A percentile compares a stretch with the other conserved stretches of the same genome.
phyloP scores from a whole-genome alignment of 257 asterid genomes.

The Jaltomata sinuosa region DNA sequence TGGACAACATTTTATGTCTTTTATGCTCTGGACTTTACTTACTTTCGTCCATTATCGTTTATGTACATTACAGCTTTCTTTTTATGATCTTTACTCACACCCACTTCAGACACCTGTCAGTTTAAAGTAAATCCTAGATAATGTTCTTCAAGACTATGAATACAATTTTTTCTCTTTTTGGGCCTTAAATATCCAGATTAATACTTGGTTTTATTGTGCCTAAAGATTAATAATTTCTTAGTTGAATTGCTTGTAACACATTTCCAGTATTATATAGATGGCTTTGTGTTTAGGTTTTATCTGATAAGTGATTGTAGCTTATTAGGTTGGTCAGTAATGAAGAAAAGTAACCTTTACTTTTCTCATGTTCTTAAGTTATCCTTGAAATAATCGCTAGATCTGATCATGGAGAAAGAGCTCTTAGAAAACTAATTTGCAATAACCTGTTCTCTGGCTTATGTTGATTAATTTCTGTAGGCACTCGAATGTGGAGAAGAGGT shows the following conservation, averaged over 20 bases:
- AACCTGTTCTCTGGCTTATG: not conserved
- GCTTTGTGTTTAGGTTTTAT: not conserved
- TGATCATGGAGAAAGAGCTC: not conserved
- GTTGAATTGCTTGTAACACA: not conserved
- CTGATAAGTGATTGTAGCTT: not conserved
- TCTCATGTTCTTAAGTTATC: not conserved
- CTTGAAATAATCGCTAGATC: not conserved
- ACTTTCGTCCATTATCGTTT: not conserved
- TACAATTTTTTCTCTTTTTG: not conserved
- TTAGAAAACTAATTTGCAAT: not conserved
- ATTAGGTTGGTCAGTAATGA: not conserved
- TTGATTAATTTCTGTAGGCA: slow-evolving; percentile 29
- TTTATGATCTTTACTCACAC: not conserved
- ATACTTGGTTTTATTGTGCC: not conserved
- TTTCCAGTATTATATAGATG: not conserved
- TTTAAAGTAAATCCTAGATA: not conserved
- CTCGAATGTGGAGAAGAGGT: slow-evolving; percentile 99
- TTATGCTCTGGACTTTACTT: not conserved
- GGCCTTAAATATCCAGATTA: not conserved
- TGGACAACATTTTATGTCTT: not conserved
- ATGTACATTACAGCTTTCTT: not conserved
- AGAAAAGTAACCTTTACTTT: not conserved
- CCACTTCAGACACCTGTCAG: not conserved
- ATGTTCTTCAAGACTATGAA: not conserved
- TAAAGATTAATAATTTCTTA: not conserved